Conservation (phyloP, 441 rosid genomes). For the Eutrema salsugineum region DNA sequence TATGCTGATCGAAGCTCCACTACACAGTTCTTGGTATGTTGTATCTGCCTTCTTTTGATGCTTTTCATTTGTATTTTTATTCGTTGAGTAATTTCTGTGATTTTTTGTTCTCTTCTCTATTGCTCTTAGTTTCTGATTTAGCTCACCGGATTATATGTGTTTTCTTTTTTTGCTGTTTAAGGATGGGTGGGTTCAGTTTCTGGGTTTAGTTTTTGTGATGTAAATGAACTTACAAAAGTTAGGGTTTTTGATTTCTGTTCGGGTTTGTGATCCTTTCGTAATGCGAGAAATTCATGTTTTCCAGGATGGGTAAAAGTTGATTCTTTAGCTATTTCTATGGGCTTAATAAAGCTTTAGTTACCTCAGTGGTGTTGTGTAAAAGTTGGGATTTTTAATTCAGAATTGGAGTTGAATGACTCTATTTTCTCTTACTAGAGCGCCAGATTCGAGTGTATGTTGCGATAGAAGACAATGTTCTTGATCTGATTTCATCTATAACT, state of each 20-base stretch:
- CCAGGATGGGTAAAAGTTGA: neutral
- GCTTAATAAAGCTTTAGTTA: neutral
- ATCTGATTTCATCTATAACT: neutral
- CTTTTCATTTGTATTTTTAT: neutral
- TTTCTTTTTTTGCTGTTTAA: too few species aligned
- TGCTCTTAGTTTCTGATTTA: neutral
- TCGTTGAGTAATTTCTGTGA: neutral
- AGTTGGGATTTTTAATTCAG: neutral
- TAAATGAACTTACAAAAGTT: slow-evolving; percentile 10
- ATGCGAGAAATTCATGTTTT: neutral
- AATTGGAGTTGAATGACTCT: neutral
- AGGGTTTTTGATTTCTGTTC: slow-evolving; percentile 15
- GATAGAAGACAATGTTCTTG: neutral
- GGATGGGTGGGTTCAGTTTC: neutral
- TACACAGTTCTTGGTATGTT: slow-evolving; percentile 26
- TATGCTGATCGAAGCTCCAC: slow-evolving; percentile 19
- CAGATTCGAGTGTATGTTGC: neutral
- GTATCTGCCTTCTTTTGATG: neutral
- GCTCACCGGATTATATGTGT: neutral
- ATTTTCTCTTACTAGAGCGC: neutral
- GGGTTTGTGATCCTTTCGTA: neutral
- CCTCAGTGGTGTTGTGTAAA: neutral
- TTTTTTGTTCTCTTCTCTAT: neutral
- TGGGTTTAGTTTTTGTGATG: neutral
- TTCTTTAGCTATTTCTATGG: neutral